Conservation (phyloP, 371 early-diverging fungal species). For the Lichtheimia ramosa region DNA sequence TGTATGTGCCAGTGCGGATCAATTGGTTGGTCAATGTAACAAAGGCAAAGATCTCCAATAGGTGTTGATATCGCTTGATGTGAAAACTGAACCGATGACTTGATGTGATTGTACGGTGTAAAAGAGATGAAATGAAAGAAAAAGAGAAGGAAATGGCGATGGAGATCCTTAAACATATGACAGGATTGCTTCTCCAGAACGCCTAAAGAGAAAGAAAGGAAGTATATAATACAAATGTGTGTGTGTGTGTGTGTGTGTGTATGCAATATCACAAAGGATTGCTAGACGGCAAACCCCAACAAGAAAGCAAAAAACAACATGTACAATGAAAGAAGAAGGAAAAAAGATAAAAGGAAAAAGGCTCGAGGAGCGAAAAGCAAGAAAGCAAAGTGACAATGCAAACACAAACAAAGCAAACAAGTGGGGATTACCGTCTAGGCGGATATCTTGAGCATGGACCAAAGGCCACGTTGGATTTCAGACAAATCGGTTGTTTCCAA, state of each 20-base stretch:
- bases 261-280: not conserved
- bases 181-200: not conserved
- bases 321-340: not conserved
- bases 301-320: conserved; percentile 4
- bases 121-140: not conserved
- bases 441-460: conserved; percentile 49
- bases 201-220: conserved; percentile 1
- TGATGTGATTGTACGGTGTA: not conserved
- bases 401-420: conserved; percentile 1
- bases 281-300: conserved; percentile 3
- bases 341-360: conserved; percentile 1
- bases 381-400: not conserved
- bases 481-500: conserved; percentile 27
- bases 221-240: conserved; percentile 2
- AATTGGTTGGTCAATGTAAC: too few species aligned
- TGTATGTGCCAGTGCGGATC: too few species aligned
- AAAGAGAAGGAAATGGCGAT: conserved; percentile 2
- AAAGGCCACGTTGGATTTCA: conserved; percentile 47
- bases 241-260: too few species aligned
- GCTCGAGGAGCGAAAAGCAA: not conserved
- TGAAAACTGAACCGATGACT: not conserved
- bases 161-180: conserved; percentile 12
- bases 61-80: not conserved
- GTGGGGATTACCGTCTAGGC: conserved; percentile 17
- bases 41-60: too few species aligned